Percentiles rank a stretch among this genome's conserved stretches.
Evolutionary conservation across 768 basidiomycete genomes (phyloP).

Genomic region (Pleurotus tuoliensis): DNA sequence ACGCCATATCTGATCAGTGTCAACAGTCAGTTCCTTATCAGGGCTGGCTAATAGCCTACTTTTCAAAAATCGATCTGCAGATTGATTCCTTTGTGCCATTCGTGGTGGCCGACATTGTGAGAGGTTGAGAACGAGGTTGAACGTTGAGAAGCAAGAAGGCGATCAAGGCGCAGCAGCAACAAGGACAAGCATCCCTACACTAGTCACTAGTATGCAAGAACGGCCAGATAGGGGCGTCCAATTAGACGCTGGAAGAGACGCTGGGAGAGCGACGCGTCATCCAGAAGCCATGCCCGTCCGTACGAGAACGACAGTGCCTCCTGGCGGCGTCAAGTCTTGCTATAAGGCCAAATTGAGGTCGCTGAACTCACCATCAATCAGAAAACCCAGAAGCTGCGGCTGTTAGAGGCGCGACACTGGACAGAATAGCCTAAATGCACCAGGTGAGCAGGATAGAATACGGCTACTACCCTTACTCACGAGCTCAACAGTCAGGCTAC

Average conservation of each 20-base stretch:
- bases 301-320: constrained; percentile 35
- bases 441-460: constrained; percentile 52
- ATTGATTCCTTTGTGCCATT: too few relatives aligned
- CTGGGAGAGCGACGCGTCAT: not conserved
- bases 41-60: too few relatives aligned
- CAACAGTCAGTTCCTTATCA: too few relatives aligned
- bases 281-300: constrained; percentile 29
- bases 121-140: too few relatives aligned
- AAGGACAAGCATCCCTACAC: too few relatives aligned
- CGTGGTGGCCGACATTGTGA: too few relatives aligned
- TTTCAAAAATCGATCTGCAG: too few relatives aligned
- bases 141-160: too few relatives aligned
- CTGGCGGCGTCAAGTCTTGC: constrained; percentile 80
- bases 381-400: constrained; percentile 93
- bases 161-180: too few relatives aligned
- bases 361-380: constrained; percentile 92
- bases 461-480: not conserved
- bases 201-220: too few relatives aligned
- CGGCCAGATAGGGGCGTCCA: too few relatives aligned
- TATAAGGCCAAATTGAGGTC: constrained; percentile 95
- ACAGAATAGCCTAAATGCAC: constrained; percentile 92
- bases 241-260: not conserved
- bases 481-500: constrained; percentile 62
- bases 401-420: constrained; percentile 78
- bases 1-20: too few relatives aligned